Percentiles rank a stretch among this genome's conserved stretches.
Evolutionary conservation across 208 protist species (phyloP).

Genomic region (Leishmania aethiopica): DNA sequence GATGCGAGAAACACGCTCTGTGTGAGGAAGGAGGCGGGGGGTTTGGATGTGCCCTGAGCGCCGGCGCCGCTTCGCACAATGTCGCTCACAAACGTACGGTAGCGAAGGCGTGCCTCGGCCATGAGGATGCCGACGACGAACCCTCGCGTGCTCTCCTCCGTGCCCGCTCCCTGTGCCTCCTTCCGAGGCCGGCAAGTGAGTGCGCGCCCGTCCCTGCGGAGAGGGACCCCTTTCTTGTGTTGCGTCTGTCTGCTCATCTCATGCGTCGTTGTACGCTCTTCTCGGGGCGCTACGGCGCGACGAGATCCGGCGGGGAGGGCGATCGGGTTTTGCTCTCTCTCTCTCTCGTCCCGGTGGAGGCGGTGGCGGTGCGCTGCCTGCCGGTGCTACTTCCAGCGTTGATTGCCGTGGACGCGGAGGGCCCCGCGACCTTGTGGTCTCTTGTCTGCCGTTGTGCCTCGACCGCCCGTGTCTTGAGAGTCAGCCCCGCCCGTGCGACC

Average conservation of each 20-base stretch:
- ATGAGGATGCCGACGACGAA: too few relatives aligned
- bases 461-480: not conserved
- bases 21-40: too few relatives aligned
- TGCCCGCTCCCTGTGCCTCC: not conserved
- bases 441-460: not conserved
- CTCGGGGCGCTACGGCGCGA: too few relatives aligned
- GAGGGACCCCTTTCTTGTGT: not conserved
- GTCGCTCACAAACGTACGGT: not conserved
- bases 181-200: not conserved
- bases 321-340: not conserved
- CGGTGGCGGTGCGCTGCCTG: too few relatives aligned
- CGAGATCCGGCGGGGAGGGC: too few relatives aligned
- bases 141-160: not conserved
- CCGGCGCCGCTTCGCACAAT: not conserved
- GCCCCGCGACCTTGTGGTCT: not conserved
- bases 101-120: not conserved
- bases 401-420: not conserved
- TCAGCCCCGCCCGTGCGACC: not conserved
- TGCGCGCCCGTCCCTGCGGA: not conserved
- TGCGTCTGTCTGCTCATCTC: not conserved
- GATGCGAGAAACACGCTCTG: not conserved
- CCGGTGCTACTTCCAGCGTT: not conserved
- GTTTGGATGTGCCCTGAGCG: not conserved
- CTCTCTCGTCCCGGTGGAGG: not conserved
- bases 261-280: too few relatives aligned